Percentiles rank a stretch among this genome's conserved stretches.
Conservation (phyloP, 2,329 filamentous ascomycete species). For the Fusarium fujikuroi region DNA sequence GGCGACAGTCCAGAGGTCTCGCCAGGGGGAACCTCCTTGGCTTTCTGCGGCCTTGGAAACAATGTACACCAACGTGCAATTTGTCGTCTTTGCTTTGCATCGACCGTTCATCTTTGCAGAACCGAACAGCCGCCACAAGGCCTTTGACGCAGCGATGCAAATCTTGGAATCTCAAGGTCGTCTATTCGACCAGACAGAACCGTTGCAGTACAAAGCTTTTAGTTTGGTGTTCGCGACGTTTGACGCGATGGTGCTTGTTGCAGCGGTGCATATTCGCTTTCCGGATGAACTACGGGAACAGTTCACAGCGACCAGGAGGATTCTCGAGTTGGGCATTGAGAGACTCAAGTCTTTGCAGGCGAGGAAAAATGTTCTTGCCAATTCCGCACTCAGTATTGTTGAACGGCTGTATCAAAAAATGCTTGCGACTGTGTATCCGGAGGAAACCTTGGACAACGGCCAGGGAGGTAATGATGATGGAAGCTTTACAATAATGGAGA, state of each 20-base stretch:
- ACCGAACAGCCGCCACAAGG: not conserved
- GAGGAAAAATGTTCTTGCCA: not conserved
- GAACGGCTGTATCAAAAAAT: not conserved
- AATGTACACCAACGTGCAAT: not conserved
- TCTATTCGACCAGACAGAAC: not conserved
- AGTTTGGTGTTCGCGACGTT: not conserved
- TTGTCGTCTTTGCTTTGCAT: not conserved
- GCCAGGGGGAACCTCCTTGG: not conserved
- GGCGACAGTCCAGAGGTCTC: not conserved
- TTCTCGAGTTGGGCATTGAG: not conserved
- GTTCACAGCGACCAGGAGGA: not conserved
- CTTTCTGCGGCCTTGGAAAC: not conserved
- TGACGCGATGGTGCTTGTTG: not conserved
- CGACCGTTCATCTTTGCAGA: not conserved
- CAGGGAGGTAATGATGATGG: rapidly evolving
- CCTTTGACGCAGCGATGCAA: rapidly evolving
- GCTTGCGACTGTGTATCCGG: not conserved
- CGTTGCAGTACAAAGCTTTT: not conserved
- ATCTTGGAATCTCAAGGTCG: not conserved
- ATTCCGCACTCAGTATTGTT: not conserved
- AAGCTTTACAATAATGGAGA: rapidly evolving
- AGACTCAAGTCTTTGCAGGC: not conserved
- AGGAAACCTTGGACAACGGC: not conserved
- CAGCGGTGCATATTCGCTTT: not conserved
- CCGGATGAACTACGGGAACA: not conserved